These are phyloP conservation scores for Tagetes patula DNA, from an alignment of 129 eudicot genomes.

Conservation along the genomic window DNA sequence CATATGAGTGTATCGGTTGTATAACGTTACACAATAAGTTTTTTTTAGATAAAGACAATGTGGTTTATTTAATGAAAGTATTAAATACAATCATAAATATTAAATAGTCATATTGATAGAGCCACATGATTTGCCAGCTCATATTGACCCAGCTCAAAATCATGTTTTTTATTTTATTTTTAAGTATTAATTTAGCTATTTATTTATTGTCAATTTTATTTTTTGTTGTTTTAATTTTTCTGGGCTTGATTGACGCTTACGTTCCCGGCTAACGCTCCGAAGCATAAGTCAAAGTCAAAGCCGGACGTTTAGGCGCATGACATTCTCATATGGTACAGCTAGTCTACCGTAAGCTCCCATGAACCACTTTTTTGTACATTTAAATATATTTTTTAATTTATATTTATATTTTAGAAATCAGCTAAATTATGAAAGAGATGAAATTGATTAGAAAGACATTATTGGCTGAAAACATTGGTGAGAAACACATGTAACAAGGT, in stretches of 20 bases:
- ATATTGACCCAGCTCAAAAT: constrained; percentile 23
- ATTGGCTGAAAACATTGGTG: too few species aligned
- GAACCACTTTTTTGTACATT: not conserved
- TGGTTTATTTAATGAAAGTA: not conserved
- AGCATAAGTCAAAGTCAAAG: constrained; percentile 38
- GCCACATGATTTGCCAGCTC: constrained; percentile 40
- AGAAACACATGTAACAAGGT: too few species aligned
- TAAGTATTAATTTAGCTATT: not conserved
- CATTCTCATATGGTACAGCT: constrained; percentile 20
- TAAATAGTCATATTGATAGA: constrained; percentile 22
- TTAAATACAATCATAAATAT: constrained; percentile 9
- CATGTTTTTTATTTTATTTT: not conserved
- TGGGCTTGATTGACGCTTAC: constrained; percentile 31
- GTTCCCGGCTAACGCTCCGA: constrained; percentile 28
- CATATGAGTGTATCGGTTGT: too few species aligned
- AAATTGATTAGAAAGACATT: too few species aligned
- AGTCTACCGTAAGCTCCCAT: constrained; percentile 15
- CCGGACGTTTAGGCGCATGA: constrained; percentile 31
- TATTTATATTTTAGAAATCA: too few species aligned
- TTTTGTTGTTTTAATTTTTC: not conserved
- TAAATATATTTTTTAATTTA: too few species aligned
- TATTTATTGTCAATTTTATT: not conserved
- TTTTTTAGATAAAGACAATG: not conserved
- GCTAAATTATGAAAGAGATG: too few species aligned
- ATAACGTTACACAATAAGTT: too few species aligned